phyloP scores from a whole-genome alignment of 2,329 filamentous ascomycete genomes.

The Dryadomyces quercivorus region DNA sequence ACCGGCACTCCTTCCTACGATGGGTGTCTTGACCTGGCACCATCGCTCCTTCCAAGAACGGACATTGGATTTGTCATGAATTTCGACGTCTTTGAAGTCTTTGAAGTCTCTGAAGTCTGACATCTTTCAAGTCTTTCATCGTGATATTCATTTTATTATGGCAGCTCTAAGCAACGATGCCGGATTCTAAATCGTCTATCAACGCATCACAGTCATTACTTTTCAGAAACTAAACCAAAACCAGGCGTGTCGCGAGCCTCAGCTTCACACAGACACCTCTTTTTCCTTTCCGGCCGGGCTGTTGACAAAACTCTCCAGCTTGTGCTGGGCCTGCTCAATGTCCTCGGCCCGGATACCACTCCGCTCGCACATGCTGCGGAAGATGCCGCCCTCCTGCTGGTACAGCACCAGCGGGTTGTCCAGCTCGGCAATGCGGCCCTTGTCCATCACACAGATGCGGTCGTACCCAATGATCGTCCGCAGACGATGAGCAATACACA shows the following conservation, averaged over 20 bases:
- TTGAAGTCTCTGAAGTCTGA: no score
- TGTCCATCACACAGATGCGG: slow-evolving; percentile 93
- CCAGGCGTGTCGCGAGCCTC: background rate
- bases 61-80: no score
- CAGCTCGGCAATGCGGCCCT: slow-evolving; percentile 75
- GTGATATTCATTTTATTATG: no score
- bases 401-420: slow-evolving; percentile 66
- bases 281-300: slow-evolving; percentile 5
- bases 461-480: slow-evolving; percentile 92
- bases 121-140: no score
- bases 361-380: slow-evolving; percentile 79
- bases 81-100: no score
- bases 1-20: no score
- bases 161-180: no score
- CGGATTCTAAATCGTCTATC: no score
- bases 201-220: background rate
- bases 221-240: background rate
- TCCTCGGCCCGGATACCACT: slow-evolving; percentile 59
- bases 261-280: background rate
- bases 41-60: no score
- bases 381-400: slow-evolving; percentile 57
- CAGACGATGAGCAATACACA: slow-evolving; percentile 87
- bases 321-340: slow-evolving; percentile 27
- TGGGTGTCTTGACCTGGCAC: no score
- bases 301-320: slow-evolving; percentile 12